These are phyloP conservation scores for Tephrocybe sp. DNA, from an alignment of 768 basidiomycete species.

Conservation along the genomic window DNA sequence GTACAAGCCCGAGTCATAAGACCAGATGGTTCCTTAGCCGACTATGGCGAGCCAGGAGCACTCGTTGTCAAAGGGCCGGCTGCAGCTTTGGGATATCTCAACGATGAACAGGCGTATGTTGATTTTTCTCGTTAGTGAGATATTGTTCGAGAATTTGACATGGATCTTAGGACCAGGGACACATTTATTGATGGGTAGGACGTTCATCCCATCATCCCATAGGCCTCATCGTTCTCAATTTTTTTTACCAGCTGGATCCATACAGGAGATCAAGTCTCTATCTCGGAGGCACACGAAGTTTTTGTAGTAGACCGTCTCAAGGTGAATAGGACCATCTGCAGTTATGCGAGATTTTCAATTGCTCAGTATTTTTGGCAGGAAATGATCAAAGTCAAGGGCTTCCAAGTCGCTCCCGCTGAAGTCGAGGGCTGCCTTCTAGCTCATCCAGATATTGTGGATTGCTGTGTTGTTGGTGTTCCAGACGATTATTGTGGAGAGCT, in stretches of 20 bases:
- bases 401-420: conserved; percentile 56
- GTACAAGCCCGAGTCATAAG: conserved; percentile 44
- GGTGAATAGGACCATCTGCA: conserved; percentile 25
- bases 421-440: conserved; percentile 49
- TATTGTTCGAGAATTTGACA: conserved; percentile 2
- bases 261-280: conserved; percentile 60
- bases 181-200: conserved; percentile 59
- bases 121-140: conserved; percentile 7
- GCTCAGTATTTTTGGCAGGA: conserved; percentile 37
- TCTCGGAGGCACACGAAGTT: conserved; percentile 50
- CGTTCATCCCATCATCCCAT: neutral
- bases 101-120: conserved; percentile 52
- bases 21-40: conserved; percentile 42
- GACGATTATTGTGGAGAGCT: conserved; percentile 66
- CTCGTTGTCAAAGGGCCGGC: conserved; percentile 45
- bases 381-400: conserved; percentile 65
- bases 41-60: conserved; percentile 47
- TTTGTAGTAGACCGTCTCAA: conserved; percentile 63
- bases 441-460: conserved; percentile 58
- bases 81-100: conserved; percentile 41
- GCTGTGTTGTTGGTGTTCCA: conserved; percentile 59
- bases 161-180: conserved; percentile 53
- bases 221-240: neutral
- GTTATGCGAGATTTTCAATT: no score
- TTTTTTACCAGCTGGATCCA: conserved; percentile 53